phyloP scores from a whole-genome alignment of 192 early-diverging fungal genomes.

The Paraglomus brasilianum region DNA sequence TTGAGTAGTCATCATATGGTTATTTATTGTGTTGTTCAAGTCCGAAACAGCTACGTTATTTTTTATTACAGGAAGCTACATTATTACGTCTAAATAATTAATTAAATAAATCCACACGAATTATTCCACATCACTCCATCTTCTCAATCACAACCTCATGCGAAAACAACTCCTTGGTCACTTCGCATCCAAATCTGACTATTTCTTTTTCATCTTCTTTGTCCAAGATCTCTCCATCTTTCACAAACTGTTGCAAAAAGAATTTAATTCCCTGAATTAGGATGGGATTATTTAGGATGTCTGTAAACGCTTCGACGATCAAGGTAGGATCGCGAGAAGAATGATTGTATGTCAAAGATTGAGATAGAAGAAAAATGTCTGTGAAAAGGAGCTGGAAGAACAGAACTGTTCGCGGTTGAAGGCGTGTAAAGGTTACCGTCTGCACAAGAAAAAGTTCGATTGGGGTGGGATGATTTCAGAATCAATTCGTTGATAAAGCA shows the following conservation, averaged over 20 bases:
- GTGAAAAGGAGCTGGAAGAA: slow-evolving; percentile 75
- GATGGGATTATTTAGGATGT: slow-evolving; percentile 57
- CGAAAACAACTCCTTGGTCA: slow-evolving; percentile 61
- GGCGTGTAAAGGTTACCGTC: slow-evolving; percentile 73
- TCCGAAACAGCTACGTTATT: no score
- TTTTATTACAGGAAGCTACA: no score
- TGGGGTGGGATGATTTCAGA: no score
- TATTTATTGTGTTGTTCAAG: no score
- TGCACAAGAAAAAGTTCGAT: slow-evolving; percentile 31
- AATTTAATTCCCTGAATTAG: slow-evolving; percentile 82
- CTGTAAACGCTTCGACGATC: slow-evolving; percentile 56
- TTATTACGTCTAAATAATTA: no score
- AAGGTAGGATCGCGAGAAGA: slow-evolving; percentile 47
- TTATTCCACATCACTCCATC: no score
- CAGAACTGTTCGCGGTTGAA: slow-evolving; percentile 54
- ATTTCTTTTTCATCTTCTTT: slow-evolving; percentile 62
- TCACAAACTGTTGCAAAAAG: slow-evolving; percentile 79
- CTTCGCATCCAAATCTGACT: slow-evolving; percentile 64
- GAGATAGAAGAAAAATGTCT: slow-evolving; percentile 63
- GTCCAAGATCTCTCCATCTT: slow-evolving; percentile 57
- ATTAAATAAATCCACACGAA: no score
- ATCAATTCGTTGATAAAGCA: no score
- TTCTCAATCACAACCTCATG: slow-evolving; percentile 38
- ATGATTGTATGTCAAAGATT: slow-evolving; percentile 17
- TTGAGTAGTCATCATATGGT: no score